These are phyloP conservation scores for Candida sanyaensis DNA, from an alignment of 1,139 yeast species.

Conservation along the genomic window DNA sequence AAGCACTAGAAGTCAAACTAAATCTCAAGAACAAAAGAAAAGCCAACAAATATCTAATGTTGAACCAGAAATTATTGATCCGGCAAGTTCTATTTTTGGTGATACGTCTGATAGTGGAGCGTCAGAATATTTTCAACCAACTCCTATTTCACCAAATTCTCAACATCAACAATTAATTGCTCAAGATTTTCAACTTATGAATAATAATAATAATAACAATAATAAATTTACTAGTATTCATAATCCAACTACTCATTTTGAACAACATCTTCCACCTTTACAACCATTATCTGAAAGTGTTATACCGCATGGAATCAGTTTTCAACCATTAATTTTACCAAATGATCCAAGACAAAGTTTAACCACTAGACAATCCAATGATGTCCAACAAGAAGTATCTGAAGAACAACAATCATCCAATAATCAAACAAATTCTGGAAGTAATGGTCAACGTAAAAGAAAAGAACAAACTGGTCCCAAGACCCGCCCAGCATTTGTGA, in stretches of 20 bases:
- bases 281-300: constrained; percentile 40
- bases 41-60: too few relatives aligned
- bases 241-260: constrained; percentile 7
- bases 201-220: constrained; percentile 20
- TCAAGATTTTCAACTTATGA: constrained; percentile 13
- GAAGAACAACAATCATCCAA: neutral
- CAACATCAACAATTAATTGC: constrained; percentile 10
- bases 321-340: constrained; percentile 13
- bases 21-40: neutral
- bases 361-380: constrained; percentile 14
- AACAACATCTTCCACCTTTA: constrained; percentile 29
- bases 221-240: neutral
- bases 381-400: constrained; percentile 10
- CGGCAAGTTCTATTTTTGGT: neutral
- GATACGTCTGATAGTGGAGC: neutral
- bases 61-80: neutral
- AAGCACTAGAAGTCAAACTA: constrained; percentile 4
- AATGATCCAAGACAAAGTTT: constrained; percentile 8
- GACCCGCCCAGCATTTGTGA: constrained; percentile 80
- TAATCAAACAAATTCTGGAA: neutral
- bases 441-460: constrained; percentile 18
- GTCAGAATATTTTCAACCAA: constrained; percentile 9
- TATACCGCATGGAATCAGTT: constrained; percentile 24
- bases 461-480: constrained; percentile 41
- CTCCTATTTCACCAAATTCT: constrained; percentile 2